Conservation (phyloP, 2,329 filamentous ascomycete genomes). For the Bipolaris sorokiniana region DNA sequence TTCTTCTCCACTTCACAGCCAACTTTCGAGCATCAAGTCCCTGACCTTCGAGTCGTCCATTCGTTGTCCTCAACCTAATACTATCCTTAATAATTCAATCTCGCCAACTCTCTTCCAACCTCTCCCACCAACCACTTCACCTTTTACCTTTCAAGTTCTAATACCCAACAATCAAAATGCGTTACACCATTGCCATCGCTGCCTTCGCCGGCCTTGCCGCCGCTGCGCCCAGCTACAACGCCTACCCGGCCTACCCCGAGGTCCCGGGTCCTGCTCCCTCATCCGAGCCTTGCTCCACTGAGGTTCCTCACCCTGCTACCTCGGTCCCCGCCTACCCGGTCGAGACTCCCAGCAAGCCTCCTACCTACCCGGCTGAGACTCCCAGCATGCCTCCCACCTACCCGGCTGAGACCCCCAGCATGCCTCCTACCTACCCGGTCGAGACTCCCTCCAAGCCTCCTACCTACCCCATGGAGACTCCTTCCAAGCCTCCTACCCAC, state of each 20-base stretch:
- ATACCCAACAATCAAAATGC: constrained; percentile 50
- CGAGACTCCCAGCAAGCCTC: constrained; percentile 4
- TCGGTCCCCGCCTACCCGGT: constrained; percentile 14
- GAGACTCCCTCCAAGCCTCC: neutral
- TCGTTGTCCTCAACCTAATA: constrained; percentile 50
- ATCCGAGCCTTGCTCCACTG: constrained; percentile 11
- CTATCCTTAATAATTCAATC: constrained; percentile 47
- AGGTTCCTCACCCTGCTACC: neutral
- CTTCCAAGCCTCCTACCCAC: neutral
- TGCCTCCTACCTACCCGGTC: neutral
- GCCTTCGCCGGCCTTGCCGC: constrained; percentile 41
- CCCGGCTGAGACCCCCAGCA: neutral
- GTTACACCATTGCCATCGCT: constrained; percentile 45
- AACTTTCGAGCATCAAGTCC: constrained; percentile 48
- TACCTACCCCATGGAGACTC: neutral
- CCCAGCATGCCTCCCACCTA: constrained; percentile 13
- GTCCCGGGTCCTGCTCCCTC: constrained; percentile 6
- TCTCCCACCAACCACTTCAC: constrained; percentile 18
- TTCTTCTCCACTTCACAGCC: constrained; percentile 45
- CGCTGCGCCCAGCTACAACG: constrained; percentile 40
- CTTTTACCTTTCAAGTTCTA: constrained; percentile 32
- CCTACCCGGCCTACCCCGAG: constrained; percentile 21
- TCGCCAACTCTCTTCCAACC: constrained; percentile 25
- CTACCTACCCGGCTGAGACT: constrained; percentile 13
- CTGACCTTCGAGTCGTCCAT: constrained; percentile 52